Base-by-base conservation (phyloP, 2,329 filamentous ascomycete genomes). In the Botryotinia globosa region DNA sequence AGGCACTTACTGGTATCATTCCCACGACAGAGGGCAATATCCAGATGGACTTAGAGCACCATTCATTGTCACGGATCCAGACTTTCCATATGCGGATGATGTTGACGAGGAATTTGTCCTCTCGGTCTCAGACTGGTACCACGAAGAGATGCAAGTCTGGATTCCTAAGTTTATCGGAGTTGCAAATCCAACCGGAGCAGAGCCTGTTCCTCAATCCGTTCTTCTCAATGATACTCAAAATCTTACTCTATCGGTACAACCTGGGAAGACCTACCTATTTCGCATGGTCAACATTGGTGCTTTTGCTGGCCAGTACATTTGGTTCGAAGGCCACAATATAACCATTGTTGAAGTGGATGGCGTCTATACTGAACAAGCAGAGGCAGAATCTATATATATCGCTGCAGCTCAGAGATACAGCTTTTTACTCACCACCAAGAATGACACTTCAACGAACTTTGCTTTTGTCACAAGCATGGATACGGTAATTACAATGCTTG, bases 1-100 rank as follows among this genome's bases (percentile, higher is more conserved):
- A 0, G 92, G 92, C 42, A 92, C 91, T 1, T 94, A 93, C 81
- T 94, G 92, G 92, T 94, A 94, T 75, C 88, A 90, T 78, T 88
- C 86, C 18, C 87, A 89, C 76, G 80, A 83, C 62, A 82, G 82
- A 73, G 85, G 84, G 12, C 86, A 88, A 75, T 90, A 89, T 74
- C 87, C 87, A 2, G 88, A 90, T 79, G 88, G 88, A 8, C 82
- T 89, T 44, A 85, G 88, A 51, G 87, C 85, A 4, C 82, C 87
- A 1, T 80, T 90, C 45, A 86, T 90, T 61, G 84, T 90, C 34
- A 84, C 86, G 45, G 87, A 89, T 75, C 84, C 84, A 0, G 79
- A 85, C 1, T 80, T 83, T 3, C 86, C 85, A 0, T 87, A 86
- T 78, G 80, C 81, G 54, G 81, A 81, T 58, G 78, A 84, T 56